A percentile compares a stretch with the other conserved stretches of the same genome.
Evolutionary conservation across 1,284 basidiomycete species (phyloP).

Genomic region (Fomitopsis pinicola): DNA sequence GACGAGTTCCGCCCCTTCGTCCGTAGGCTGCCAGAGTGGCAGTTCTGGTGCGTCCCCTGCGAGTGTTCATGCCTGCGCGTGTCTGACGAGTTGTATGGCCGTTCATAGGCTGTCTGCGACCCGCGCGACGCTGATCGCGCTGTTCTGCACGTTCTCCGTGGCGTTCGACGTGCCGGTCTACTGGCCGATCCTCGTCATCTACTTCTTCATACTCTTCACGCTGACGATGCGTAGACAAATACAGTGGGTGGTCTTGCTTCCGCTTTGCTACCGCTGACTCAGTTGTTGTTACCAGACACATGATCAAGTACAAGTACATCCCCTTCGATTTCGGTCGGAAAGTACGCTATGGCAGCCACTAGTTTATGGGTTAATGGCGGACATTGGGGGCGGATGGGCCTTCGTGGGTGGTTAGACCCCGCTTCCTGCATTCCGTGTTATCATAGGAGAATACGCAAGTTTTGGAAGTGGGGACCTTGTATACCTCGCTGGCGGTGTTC

Average conservation of each 20-base stretch:
- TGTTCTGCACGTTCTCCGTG: constrained; percentile 77
- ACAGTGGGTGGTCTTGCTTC: constrained; percentile 57
- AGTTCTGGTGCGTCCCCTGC: constrained; percentile 74
- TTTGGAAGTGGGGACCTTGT: not conserved
- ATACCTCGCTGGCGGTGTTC: not conserved
- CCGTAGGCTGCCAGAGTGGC: constrained; percentile 92
- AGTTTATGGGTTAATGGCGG: constrained; percentile 3
- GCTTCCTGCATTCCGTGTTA: not conserved
- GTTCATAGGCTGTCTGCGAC: constrained; percentile 81
- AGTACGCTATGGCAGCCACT: constrained; percentile 57
- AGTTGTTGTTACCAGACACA: constrained; percentile 60
- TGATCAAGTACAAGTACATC: constrained; percentile 97
- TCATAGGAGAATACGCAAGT: not conserved
- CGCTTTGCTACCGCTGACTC: not conserved
- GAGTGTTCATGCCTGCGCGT: too few relatives aligned
- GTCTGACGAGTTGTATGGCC: not conserved
- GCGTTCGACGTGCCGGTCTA: constrained; percentile 95
- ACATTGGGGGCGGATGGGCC: not conserved
- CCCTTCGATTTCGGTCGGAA: constrained; percentile 92
- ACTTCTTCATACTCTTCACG: constrained; percentile 85
- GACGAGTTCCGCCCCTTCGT: constrained; percentile 98
- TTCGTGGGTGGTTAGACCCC: not conserved
- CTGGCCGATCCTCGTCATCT: constrained; percentile 95
- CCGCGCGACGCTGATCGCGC: constrained; percentile 79
- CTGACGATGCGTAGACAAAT: constrained; percentile 93